Percentiles rank a stretch among this genome's conserved stretches.
These are phyloP conservation scores for Eimeria falciformis DNA, from an alignment of 169 alveolate genomes.

Conservation along the genomic window DNA sequence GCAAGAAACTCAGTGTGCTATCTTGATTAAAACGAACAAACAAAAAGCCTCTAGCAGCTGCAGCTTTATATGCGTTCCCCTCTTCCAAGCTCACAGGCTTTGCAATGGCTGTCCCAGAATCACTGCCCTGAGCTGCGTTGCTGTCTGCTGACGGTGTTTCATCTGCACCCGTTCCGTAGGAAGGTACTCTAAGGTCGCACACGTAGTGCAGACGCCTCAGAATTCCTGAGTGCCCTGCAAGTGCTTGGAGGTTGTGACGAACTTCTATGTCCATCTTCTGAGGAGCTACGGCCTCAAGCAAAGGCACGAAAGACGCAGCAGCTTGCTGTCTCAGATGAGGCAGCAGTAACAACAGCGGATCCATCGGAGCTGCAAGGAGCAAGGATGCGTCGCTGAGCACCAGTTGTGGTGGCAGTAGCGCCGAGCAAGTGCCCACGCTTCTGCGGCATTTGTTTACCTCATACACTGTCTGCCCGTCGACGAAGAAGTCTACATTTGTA, in stretches of 20 bases:
- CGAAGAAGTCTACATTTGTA: constrained; percentile 36
- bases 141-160: neutral
- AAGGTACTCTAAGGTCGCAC: constrained; percentile 24
- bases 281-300: constrained; percentile 46
- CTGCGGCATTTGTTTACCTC: constrained; percentile 55
- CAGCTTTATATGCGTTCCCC: neutral
- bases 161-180: neutral
- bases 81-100: neutral
- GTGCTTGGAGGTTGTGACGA: constrained; percentile 56
- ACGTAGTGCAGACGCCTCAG: constrained; percentile 36
- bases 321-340: constrained; percentile 37
- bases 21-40: neutral
- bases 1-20: neutral
- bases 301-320: constrained; percentile 27
- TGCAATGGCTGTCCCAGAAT: neutral
- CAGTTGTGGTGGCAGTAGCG: constrained; percentile 52
- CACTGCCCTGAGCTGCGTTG: neutral
- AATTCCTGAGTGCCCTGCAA: constrained; percentile 44
- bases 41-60: constrained; percentile 3
- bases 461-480: neutral
- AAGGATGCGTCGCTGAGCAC: constrained; percentile 45
- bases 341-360: constrained; percentile 58
- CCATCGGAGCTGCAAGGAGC: constrained; percentile 57
- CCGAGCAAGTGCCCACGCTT: constrained; percentile 64
- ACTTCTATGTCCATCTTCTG: neutral